These are phyloP conservation scores for Coniophora puteana DNA, from an alignment of 1,284 basidiomycete genomes.

Conservation along the genomic window DNA sequence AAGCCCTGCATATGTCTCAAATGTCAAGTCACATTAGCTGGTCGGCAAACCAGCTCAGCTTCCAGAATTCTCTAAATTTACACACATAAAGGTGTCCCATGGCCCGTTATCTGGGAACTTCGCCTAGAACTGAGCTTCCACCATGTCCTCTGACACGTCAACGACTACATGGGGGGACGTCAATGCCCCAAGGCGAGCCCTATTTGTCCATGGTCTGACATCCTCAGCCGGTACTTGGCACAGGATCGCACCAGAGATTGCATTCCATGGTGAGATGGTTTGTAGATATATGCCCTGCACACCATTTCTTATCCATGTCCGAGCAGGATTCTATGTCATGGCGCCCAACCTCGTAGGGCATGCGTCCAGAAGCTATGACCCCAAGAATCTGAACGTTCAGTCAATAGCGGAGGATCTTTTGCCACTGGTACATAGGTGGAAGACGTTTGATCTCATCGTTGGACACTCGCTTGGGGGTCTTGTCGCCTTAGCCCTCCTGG, in stretches of 20 bases:
- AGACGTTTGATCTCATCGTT: conserved; percentile 16
- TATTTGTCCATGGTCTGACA: conserved; percentile 19
- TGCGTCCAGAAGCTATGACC: conserved; percentile 7
- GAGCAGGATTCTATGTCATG: conserved; percentile 20
- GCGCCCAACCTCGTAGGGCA: conserved; percentile 24
- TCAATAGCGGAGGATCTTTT: conserved; percentile 17
- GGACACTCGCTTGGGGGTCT: conserved; percentile 21
- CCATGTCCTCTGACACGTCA: too few relatives aligned
- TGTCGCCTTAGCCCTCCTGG: conserved; percentile 12
- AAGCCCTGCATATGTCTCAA: too few relatives aligned
- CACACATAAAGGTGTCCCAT: too few relatives aligned
- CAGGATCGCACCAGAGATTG: conserved; percentile 16
- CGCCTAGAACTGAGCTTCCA: too few relatives aligned
- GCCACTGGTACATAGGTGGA: conserved; percentile 16
- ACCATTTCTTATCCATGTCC: not conserved
- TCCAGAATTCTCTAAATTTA: too few relatives aligned
- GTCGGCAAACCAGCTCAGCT: too few relatives aligned
- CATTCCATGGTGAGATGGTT: conserved; percentile 13
- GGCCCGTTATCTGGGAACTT: too few relatives aligned
- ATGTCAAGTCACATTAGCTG: too few relatives aligned
- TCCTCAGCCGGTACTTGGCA: conserved; percentile 20
- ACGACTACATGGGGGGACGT: conserved; percentile 13
- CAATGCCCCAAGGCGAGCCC: conserved; percentile 13
- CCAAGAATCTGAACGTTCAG: conserved; percentile 14
- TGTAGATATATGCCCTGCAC: not conserved